phyloP scores from a whole-genome alignment of 495 filamentous ascomycete genomes.

The Filosporella fistucella region DNA sequence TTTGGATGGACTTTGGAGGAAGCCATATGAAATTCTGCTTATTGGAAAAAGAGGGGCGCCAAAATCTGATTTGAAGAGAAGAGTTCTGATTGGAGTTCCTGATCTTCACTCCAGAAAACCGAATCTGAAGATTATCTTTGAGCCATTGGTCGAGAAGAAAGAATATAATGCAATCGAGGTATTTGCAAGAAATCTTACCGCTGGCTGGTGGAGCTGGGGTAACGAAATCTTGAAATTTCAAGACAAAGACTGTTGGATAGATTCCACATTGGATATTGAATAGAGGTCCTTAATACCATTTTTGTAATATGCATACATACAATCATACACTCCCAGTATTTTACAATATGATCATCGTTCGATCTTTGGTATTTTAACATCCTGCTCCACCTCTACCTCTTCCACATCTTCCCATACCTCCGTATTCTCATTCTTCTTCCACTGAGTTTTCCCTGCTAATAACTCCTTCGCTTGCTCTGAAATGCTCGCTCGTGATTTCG shows the following conservation, averaged over 20 bases:
- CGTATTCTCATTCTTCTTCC: constrained; percentile 27
- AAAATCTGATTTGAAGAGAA: constrained; percentile 12
- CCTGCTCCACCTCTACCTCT: constrained; percentile 18
- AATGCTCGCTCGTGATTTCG: constrained; percentile 32
- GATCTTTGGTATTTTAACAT: constrained; percentile 16
- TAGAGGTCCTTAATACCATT: no score
- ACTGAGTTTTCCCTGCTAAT: constrained; percentile 37
- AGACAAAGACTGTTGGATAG: constrained; percentile 60
- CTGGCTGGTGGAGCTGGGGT: constrained; percentile 88
- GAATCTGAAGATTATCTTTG: constrained; percentile 40
- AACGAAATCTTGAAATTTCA: constrained; percentile 84
- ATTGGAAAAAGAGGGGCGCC: constrained; percentile 43
- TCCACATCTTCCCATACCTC: constrained; percentile 19
- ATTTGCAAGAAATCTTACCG: constrained; percentile 81
- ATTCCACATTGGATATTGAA: neutral
- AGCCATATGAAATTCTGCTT: constrained; percentile 82
- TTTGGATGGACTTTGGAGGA: constrained; percentile 70
- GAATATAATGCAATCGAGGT: constrained; percentile 72
- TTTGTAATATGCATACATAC: constrained; percentile 4
- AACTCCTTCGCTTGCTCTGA: constrained; percentile 55
- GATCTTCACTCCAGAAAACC: constrained; percentile 93
- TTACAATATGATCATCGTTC: neutral
- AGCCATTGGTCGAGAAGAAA: constrained; percentile 29
- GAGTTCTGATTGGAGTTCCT: constrained; percentile 66
- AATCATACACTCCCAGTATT: constrained; percentile 1